Evolutionary conservation across 2,329 filamentous ascomycete species (phyloP), one percentile per base, ranked within the genome.

Genomic region (Colletotrichum navitas): DNA sequence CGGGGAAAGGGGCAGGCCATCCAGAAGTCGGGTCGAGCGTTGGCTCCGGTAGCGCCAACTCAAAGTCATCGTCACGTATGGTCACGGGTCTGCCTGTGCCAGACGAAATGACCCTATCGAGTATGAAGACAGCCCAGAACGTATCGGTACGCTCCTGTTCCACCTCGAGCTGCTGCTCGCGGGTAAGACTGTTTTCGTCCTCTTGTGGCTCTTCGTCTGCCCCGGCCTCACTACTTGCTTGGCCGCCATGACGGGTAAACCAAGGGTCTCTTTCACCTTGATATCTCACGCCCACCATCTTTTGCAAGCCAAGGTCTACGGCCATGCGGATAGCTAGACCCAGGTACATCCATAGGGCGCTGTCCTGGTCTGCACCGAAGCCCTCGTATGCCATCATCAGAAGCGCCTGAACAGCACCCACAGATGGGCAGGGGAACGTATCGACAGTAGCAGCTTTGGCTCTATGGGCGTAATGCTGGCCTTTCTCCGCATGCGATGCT

Each of bases 341-440:
- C 1, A 97, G 85, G 78, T 97, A 97, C 94, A 97, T 97, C 94
- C 94, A 97, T 8, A 97, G 81, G 0, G 94, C 93, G 79, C 94
- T 97, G 77, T 97, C 94, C 76, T 95, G 93, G 74, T 94, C 93
- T 14, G 93, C 93, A 1, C 94, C 94, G 75, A 97, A 97, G 54
- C 95, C 92, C 75, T 97, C 94, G 77, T 97, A 97, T 0, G 94
- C 94, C 81, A 97, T 89, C 36, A 97, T 83, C 14, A 97, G 82
- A 60, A 92, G 94, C 0, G 94, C 93, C 76, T 97, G 94, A 0
- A 96, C 93, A 12, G 93, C 94, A 32, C 92, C 92, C 1, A 97
- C 91, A 2, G 91, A 94, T 0, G 94, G 94, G 73, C 92, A 96
- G 0, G 93, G 89, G 74, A 97, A 94, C 0, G 92, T 93, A 76